Evolutionary conservation across 352 stramenopile species (phyloP).

Genomic region (Saprolegnia diclina): DNA sequence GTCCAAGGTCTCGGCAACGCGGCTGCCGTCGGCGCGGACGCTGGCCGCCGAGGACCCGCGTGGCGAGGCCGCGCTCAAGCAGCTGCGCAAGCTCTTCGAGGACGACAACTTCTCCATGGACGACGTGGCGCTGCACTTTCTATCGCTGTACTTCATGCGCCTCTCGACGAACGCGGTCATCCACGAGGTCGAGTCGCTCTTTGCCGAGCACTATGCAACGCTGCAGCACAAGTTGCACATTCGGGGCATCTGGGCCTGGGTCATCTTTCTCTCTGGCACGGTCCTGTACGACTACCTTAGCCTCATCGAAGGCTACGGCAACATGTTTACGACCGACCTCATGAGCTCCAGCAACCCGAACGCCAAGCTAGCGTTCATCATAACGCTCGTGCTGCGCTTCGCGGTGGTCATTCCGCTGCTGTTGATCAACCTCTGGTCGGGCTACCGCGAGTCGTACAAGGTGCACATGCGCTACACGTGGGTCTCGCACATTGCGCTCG

Average conservation of each 20-base stretch:
- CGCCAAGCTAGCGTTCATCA: conserved; percentile 45
- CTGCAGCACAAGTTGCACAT: conserved; percentile 58
- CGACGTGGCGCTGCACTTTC: conserved; percentile 68
- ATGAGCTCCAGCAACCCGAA: conserved; percentile 8
- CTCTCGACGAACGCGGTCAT: conserved; percentile 62
- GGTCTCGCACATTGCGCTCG: conserved; percentile 53
- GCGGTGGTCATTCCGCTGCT: conserved; percentile 56
- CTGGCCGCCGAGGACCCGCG: neutral
- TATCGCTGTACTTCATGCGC: conserved; percentile 80
- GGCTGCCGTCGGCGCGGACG: too few relatives aligned
- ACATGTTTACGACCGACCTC: conserved; percentile 28
- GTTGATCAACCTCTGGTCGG: conserved; percentile 59
- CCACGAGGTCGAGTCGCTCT: conserved; percentile 70
- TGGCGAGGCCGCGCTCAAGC: neutral
- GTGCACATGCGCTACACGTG: conserved; percentile 67
- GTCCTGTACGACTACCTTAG: conserved; percentile 74
- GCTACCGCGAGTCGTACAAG: conserved; percentile 49
- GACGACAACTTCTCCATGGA: conserved; percentile 35
- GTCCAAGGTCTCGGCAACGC: too few relatives aligned
- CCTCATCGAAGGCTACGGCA: conserved; percentile 41
- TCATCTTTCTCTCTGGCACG: conserved; percentile 63
- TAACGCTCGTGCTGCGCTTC: conserved; percentile 57
- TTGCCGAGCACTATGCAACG: conserved; percentile 73
- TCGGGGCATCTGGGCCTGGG: conserved; percentile 47
- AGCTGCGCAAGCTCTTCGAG: neutral